Evolutionary conservation across 116 monocot species (phyloP), one percentile per base, ranked within the genome.

Genomic region (Trichopus zeylanicus): DNA sequence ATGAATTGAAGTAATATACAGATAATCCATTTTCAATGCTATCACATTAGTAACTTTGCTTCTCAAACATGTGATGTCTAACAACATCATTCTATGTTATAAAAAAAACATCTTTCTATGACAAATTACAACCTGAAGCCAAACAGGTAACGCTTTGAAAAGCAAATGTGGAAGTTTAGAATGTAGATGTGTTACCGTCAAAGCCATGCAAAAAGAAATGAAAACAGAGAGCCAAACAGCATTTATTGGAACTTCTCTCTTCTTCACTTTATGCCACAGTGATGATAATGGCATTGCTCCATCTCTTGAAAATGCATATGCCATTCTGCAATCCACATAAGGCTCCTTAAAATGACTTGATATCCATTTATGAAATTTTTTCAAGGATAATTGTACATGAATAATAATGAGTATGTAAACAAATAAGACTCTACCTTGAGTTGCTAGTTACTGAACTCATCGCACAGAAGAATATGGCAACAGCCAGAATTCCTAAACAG

Each of bases 361-460:
- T 42, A 42, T 18, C 42, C 42, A 42, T 42, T n/a, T 42, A 1
- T 42, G 42, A 42, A 49, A 20, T 16, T 4, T 35, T 6, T 35
- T 35, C 7, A 10, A 6, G 34, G 10, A 35, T 10, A 35, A 10
- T 6, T 35, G 5, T 10, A 35, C 34, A 35, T 35, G 34, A 35
- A 6, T 10, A n/a, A n/a, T n/a, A 35, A 49, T 49, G 5, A 6
- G 4, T 9, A n/a, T n/a, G n/a, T n/a, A 49, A 49, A 0, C 0
- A 0, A 1, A 20, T 5, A 38, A 8, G 20, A 9, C 1, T n/a
- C 34, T 79, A 89, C 94, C 94, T 94, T 9, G 97, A 97, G 65
- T 97, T 97, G 72, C 97, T 87, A 15, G 91, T 91, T 16, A 91
- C 82, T 7, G 87, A 91, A 78, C 97, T 87, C 84, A 97, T 82